Evolutionary conservation across 2,329 filamentous ascomycete species (phyloP), one percentile per base, ranked within the genome.

Genomic region (Botrytis deweyae): DNA sequence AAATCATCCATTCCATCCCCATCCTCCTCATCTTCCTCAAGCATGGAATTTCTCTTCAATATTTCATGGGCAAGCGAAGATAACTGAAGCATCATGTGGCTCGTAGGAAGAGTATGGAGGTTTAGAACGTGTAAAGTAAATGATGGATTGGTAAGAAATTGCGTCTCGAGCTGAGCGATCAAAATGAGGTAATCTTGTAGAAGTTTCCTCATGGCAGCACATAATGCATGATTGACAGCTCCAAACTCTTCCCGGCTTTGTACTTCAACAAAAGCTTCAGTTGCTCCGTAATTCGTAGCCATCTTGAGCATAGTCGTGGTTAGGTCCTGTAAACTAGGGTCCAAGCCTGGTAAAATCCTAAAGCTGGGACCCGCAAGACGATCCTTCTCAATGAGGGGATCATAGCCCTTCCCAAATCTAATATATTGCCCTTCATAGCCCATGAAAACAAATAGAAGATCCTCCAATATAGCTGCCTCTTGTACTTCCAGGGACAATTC

Each of bases 391-490:
- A 93, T 90, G 4, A 88, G 85, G 0, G 95, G 94, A 78, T 97
- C 91, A 81, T 97, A 98, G 14, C 89, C 88, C 77, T 93, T 92
- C 74, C 88, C 88, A 81, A 94, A 98, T 72, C 93, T 92, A 75
- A 99, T 93, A 81, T 98, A 98, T 82, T 97, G 94, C n/a, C 96
- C 96, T 83, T 99, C 96, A 76, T 94, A 97, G 38, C 96, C 96
- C 95, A 99, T 98, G 79, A 98, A 97, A 8, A 97, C 94, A 81
- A 95, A 98, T 52, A 98, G 84, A 25, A 99, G 84, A 79, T 99
- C 96, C 78, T 98, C 95, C 62, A 98, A 86, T 65, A 99, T 92
- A 14, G 90, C 92, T 38, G 90, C 89, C 83, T 99, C 96, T 82
- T 99, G 96, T 3, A 89, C 88, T 77, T 97, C 92, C 42, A 97